Evolutionary conservation across 208 protist genomes (phyloP).

Genomic region (Leishmania gerbilli): DNA sequence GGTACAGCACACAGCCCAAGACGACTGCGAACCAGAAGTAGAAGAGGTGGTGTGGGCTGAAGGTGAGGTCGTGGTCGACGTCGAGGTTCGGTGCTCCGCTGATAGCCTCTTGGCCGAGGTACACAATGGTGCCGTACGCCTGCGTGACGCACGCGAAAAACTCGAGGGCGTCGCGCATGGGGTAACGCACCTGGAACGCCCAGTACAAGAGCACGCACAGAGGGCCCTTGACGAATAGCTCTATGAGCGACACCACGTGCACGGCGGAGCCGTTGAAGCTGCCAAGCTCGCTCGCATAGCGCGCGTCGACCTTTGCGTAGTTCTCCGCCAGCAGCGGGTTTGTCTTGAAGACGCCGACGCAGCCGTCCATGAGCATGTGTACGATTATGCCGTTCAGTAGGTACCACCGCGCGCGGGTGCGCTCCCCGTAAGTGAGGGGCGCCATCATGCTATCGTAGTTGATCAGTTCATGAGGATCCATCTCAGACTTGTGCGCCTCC

Average conservation of each 20-base stretch:
- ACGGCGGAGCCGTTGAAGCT: constrained; percentile 49
- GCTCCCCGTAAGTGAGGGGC: constrained; percentile 53
- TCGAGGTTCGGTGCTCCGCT: constrained; percentile 66
- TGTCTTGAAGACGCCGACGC: constrained; percentile 67
- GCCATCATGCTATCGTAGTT: constrained; percentile 36
- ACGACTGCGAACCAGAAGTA: constrained; percentile 77
- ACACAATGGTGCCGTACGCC: constrained; percentile 66
- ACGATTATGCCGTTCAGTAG: constrained; percentile 76
- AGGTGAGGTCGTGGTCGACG: constrained; percentile 59
- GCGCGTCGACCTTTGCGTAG: constrained; percentile 70
- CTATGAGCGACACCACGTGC: constrained; percentile 70
- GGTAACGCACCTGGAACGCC: constrained; percentile 48
- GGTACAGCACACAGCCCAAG: constrained; percentile 58
- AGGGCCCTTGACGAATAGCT: constrained; percentile 64
- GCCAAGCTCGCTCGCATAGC: constrained; percentile 54
- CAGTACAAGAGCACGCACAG: constrained; percentile 72
- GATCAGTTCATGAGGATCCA: constrained; percentile 11
- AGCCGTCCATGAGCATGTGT: constrained; percentile 76
- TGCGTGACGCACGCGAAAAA: constrained; percentile 75
- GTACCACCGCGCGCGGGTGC: constrained; percentile 74
- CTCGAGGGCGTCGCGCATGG: constrained; percentile 66
- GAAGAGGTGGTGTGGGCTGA: constrained; percentile 51
- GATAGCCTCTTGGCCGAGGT: constrained; percentile 65
- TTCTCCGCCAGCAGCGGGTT: constrained; percentile 56
- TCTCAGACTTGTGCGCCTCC: constrained; percentile 11